phyloP scores from a whole-genome alignment of 805 yeast species.

The Candida odintsovae region DNA sequence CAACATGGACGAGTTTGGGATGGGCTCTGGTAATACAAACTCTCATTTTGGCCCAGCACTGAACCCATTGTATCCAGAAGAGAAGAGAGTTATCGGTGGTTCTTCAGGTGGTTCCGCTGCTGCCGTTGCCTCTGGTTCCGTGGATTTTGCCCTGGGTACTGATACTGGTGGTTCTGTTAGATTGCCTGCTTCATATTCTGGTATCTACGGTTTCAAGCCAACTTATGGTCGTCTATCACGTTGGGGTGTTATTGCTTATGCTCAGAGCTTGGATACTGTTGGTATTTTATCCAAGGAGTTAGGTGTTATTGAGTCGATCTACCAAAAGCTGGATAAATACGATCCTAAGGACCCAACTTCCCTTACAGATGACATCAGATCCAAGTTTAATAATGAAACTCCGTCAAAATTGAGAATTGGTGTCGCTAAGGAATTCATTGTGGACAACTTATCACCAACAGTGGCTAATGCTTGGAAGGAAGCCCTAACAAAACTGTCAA shows the following conservation, averaged over 20 bases:
- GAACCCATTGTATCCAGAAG: conserved; percentile 42
- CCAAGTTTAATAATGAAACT: not conserved
- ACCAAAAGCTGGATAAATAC: conserved; percentile 44
- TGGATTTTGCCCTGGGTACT: conserved; percentile 80
- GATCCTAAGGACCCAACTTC: conserved; percentile 83
- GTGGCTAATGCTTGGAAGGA: conserved; percentile 43
- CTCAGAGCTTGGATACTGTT: conserved; percentile 92
- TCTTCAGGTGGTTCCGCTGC: conserved; percentile 97
- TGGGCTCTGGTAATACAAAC: conserved; percentile 75
- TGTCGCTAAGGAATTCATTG: conserved; percentile 59
- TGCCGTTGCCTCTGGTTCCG: conserved; percentile 68
- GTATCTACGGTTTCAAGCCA: conserved; percentile 86
- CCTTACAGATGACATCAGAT: conserved; percentile 32
- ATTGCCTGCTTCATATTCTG: conserved; percentile 84
- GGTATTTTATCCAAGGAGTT: conserved; percentile 66
- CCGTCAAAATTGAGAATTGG: conserved; percentile 45
- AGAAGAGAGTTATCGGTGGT: conserved; percentile 65
- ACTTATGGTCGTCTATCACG: conserved; percentile 88
- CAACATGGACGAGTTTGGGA: conserved; percentile 95
- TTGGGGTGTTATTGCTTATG: conserved; percentile 89
- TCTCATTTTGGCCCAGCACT: conserved; percentile 51
- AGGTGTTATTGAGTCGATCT: conserved; percentile 41
- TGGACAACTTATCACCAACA: conserved; percentile 45
- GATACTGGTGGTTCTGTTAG: conserved; percentile 98
- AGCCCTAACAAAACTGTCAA: conserved; percentile 38